Evolutionary conservation across 768 basidiomycete species (phyloP), one percentile per base, ranked within the genome.

Genomic region (Kondoa subrosea): DNA sequence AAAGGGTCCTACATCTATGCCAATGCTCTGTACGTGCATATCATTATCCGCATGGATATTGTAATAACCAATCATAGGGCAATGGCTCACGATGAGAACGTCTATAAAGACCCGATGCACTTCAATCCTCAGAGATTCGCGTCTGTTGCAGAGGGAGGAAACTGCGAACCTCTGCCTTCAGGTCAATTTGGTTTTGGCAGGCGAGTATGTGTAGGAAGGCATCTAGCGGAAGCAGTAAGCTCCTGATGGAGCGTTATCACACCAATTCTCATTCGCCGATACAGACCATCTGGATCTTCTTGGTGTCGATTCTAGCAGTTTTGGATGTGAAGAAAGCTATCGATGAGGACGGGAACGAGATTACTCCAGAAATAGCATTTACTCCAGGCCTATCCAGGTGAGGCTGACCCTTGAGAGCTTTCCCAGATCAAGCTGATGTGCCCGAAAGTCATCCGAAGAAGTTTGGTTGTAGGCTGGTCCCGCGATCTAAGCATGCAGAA

Each of bases 341-440:
- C 12, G 59, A n/a, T 25, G 31, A n/a, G 8, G 59, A 61, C 31
- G 59, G 59, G 8, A 61, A 61, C 8, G 59, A 61, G n/a, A 61
- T 61, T 61, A n/a, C 4, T 8, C 59, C 59, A 12, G 59, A 61
- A n/a, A 61, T 61, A 61, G 59, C 26, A 4, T 61, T 61, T n/a
- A 61, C 59, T 25, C 26, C 26, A 12, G 59, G 59, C 16, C 59
- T 61, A 8, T 61, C 59, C 16, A 61, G 59, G 59, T 61, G n/a
- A 8, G 59, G n/a, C n/a, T n/a, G n/a, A n/a, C n/a, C n/a, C n/a
- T 32, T 25, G n/a, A 27, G 31, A 12, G 31, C 8, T 4, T 32
- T 61, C 31, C 59, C 26, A 8, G 31, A 61, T 8, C 31, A 12
- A 61, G 25, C 25, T 27, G 31, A 27, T 8, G 4, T n/a, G 8